Evolutionary conservation across 2,329 filamentous ascomycete species (phyloP).

Genomic region (Penicillium sclerotigenum): DNA sequence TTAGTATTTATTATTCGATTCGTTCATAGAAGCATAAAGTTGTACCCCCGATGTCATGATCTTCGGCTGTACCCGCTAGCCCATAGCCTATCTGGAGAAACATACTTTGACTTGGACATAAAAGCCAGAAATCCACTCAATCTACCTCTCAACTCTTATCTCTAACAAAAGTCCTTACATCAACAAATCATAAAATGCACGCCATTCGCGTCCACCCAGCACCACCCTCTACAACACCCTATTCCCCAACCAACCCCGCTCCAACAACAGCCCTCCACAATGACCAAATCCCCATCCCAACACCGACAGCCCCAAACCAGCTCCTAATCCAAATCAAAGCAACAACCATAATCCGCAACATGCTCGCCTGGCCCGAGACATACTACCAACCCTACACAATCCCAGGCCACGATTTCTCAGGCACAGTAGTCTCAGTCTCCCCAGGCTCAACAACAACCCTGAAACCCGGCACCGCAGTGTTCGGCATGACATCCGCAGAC

Average conservation of each 20-base stretch:
- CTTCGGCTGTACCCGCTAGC: background rate
- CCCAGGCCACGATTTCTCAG: conserved; percentile 25
- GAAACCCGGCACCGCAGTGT: conserved; percentile 29
- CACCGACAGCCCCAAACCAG: conserved; percentile 14
- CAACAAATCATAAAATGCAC: conserved; percentile 14
- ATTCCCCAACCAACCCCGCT: conserved; percentile 28
- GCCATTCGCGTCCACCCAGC: conserved; percentile 25
- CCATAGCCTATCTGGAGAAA: background rate
- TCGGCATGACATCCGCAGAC: conserved; percentile 25
- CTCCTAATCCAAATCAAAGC: conserved; percentile 24
- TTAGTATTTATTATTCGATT: background rate
- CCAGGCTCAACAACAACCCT: conserved; percentile 2
- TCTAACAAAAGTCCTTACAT: too few relatives aligned
- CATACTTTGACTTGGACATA: background rate
- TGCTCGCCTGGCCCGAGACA: conserved; percentile 30
- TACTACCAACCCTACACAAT: conserved; percentile 22
- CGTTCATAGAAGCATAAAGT: background rate
- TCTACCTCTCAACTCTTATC: background rate
- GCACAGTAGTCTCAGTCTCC: conserved; percentile 12
- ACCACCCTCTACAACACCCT: conserved; percentile 6
- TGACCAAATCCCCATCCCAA: conserved; percentile 23
- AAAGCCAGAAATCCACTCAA: background rate
- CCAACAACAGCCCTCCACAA: conserved; percentile 22
- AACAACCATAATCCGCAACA: conserved; percentile 24
- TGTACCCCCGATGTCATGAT: background rate